Evolutionary conservation across 192 early-diverging fungal genomes (phyloP).

Genomic region (Backusella circina): DNA sequence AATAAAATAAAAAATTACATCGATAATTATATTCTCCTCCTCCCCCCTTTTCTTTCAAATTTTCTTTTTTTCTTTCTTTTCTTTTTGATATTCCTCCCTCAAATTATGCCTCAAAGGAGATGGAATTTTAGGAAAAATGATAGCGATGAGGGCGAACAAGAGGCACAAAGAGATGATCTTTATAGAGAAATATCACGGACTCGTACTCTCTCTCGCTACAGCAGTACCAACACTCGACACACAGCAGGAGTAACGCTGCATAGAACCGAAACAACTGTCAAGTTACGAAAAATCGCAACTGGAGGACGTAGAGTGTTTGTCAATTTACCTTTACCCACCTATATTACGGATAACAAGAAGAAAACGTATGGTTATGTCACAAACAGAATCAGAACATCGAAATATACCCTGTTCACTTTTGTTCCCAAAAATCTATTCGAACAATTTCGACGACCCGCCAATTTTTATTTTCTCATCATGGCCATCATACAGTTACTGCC

Average conservation of each 20-base stretch:
- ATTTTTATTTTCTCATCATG: constrained; percentile 85
- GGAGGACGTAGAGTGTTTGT: constrained; percentile 57
- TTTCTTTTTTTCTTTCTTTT: neutral
- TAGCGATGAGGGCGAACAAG: neutral
- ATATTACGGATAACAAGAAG: constrained; percentile 39
- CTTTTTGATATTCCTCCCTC: neutral
- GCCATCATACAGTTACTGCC: constrained; percentile 82
- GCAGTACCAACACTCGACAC: neutral
- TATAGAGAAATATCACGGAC: neutral
- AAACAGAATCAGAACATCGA: constrained; percentile 83
- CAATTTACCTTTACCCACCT: constrained; percentile 60
- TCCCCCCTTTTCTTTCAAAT: neutral
- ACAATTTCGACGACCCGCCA: constrained; percentile 80
- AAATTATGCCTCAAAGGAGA: neutral
- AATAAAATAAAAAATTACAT: neutral
- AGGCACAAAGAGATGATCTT: neutral
- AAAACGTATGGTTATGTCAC: constrained; percentile 57
- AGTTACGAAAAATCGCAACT: constrained; percentile 38
- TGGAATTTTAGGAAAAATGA: neutral
- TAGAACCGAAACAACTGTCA: constrained; percentile 43
- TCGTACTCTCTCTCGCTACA: neutral
- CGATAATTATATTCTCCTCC: neutral
- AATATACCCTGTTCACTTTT: constrained; percentile 83
- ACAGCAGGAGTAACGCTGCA: neutral
- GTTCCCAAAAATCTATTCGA: constrained; percentile 89